A percentile compares a stretch with the other conserved stretches of the same genome.
phyloP scores from a whole-genome alignment of 148 eudicot species.

The Rheum nobile region DNA sequence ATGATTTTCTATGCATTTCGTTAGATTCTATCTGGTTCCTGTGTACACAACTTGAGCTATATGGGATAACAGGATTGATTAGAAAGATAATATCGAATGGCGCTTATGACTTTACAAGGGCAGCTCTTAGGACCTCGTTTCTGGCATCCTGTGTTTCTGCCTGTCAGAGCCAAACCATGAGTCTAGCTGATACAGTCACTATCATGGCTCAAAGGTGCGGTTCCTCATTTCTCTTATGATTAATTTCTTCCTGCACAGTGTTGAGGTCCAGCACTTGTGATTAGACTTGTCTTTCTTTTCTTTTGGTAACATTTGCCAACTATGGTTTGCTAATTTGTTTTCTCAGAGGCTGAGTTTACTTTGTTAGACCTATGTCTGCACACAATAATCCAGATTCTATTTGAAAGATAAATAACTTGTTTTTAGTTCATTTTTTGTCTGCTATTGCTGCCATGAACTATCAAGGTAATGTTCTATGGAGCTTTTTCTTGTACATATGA shows the following conservation, averaged over 20 bases:
- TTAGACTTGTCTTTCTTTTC: background rate
- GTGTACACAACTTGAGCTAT: constrained; percentile 57
- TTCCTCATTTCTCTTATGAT: background rate
- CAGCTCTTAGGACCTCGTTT: constrained; percentile 94
- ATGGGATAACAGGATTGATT: constrained; percentile 59
- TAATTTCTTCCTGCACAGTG: background rate
- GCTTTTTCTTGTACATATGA: background rate
- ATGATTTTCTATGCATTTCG: constrained; percentile 87
- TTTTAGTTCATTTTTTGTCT: background rate
- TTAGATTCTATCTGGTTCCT: constrained; percentile 95
- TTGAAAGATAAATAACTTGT: background rate
- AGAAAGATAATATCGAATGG: constrained; percentile 65
- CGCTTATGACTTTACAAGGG: constrained; percentile 91
- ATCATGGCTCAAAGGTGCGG: constrained; percentile 86
- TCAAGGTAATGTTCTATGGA: background rate
- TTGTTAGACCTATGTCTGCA: no score
- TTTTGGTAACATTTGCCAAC: background rate
- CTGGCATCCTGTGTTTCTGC: constrained; percentile 98
- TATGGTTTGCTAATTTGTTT: background rate
- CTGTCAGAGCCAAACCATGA: constrained; percentile 90
- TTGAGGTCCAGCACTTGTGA: background rate
- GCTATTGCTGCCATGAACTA: background rate
- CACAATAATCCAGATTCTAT: background rate
- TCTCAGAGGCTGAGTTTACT: background rate
- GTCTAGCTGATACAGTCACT: constrained; percentile 83